phyloP scores from a whole-genome alignment of 129 eudicot species.

The Daucus carota region DNA sequence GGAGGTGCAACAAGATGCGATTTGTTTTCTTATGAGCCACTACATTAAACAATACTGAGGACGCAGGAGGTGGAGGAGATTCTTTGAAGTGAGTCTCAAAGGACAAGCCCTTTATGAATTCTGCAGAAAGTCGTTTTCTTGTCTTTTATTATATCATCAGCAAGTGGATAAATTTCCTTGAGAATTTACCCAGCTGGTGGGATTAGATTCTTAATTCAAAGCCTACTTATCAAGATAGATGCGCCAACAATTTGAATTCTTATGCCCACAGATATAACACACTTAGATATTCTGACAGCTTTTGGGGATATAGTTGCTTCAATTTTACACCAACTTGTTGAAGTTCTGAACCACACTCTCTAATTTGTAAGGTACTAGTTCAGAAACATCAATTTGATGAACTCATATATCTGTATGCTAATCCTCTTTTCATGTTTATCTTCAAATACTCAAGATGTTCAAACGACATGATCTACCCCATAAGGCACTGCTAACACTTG shows the following conservation, averaged over 20 bases:
- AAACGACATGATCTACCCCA: background rate
- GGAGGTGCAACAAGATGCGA: slow-evolving; percentile 21
- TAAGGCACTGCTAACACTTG: background rate
- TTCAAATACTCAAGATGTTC: background rate
- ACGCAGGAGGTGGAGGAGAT: slow-evolving; percentile 15
- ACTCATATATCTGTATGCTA: background rate
- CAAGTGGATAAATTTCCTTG: slow-evolving; percentile 41
- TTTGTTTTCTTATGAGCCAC: slow-evolving; percentile 12
- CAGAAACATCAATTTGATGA: background rate
- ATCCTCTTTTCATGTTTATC: background rate
- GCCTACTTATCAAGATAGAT: slow-evolving; percentile 41
- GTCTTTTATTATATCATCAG: slow-evolving; percentile 37
- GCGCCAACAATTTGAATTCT: slow-evolving; percentile 16
- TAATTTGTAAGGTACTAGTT: too few relatives aligned
- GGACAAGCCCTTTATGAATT: slow-evolving; percentile 27
- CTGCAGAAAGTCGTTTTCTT: slow-evolving; percentile 40
- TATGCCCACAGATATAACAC: slow-evolving; percentile 11
- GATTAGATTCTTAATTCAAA: slow-evolving; percentile 42
- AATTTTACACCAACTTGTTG: slow-evolving; percentile 7
- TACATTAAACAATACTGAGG: slow-evolving; percentile 4
- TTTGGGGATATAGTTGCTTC: slow-evolving; percentile 14
- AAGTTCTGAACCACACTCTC: background rate
- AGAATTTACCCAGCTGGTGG: slow-evolving; percentile 46
- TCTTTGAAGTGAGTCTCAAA: slow-evolving; percentile 22
- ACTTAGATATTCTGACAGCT: slow-evolving; percentile 17